phyloP scores from a whole-genome alignment of 2,329 filamentous ascomycete species.

The Fonsecaea pedrosoi region DNA sequence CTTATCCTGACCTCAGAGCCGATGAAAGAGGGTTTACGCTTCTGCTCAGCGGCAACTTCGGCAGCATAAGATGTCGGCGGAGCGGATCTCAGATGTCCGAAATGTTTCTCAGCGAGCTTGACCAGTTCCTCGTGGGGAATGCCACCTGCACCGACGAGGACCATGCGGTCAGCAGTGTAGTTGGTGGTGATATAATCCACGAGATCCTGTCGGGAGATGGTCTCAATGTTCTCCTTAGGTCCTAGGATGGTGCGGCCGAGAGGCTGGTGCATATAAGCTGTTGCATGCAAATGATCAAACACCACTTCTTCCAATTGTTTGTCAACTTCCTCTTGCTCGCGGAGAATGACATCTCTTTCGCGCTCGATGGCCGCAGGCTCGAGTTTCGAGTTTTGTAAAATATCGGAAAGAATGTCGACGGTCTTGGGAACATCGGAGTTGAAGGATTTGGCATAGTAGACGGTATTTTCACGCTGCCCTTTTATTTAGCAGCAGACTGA shows the following conservation, averaged over 20 bases:
- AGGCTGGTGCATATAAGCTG: constrained; percentile 94
- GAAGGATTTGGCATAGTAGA: constrained; percentile 99
- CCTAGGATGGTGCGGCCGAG: constrained; percentile 97
- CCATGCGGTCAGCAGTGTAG: constrained; percentile 99
- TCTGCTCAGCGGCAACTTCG: constrained; percentile 72
- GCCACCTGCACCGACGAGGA: constrained; percentile 93
- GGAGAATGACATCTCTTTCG: constrained; percentile 97
- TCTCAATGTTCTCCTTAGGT: constrained; percentile 96
- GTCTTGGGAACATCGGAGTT: constrained; percentile 95
- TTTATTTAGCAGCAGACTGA: constrained; percentile 30
- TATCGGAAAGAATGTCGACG: constrained; percentile 98
- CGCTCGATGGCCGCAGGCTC: constrained; percentile 91
- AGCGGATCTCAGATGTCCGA: constrained; percentile 76
- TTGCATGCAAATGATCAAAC: constrained; percentile 98
- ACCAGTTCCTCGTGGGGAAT: constrained; percentile 94
- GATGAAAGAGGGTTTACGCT: constrained; percentile 91
- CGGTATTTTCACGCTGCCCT: constrained; percentile 90
- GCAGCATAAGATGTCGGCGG: constrained; percentile 77
- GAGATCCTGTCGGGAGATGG: constrained; percentile 90
- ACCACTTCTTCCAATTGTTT: constrained; percentile 99
- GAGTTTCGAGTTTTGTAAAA: constrained; percentile 99
- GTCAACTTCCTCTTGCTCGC: constrained; percentile 99
- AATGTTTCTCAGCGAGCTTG: constrained; percentile 95
- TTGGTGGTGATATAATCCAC: constrained; percentile 98
- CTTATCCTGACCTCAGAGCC: constrained; percentile 95